phyloP scores from a whole-genome alignment of 352 stramenopile species.

The Blastocystis sp. region DNA sequence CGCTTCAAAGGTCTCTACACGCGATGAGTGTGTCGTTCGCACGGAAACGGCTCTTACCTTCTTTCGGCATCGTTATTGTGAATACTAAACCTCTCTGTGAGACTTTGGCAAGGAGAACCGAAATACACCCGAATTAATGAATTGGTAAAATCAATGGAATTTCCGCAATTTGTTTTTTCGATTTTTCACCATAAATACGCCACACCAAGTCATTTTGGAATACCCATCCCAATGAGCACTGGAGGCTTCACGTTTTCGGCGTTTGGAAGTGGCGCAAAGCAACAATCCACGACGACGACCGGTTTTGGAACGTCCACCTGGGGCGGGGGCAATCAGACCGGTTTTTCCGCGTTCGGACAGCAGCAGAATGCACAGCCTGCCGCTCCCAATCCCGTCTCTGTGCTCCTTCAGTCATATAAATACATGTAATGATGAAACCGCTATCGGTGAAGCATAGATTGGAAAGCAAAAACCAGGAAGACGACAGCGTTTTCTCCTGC shows the following conservation, averaged over 20 bases:
- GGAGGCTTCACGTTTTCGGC: neutral
- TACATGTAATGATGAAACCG: constrained; percentile 5
- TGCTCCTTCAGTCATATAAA: constrained; percentile 46
- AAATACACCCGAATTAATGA: no score
- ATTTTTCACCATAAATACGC: neutral
- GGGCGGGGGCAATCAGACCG: neutral
- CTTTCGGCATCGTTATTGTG: neutral
- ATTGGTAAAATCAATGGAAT: no score
- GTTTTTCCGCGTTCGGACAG: neutral
- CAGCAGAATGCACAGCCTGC: no score
- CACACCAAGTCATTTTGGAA: neutral
- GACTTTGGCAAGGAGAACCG: no score
- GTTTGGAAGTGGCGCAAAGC: neutral
- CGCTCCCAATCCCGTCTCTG: constrained; percentile 5
- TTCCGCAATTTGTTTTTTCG: no score
- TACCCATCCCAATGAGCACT: neutral
- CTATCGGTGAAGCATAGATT: neutral
- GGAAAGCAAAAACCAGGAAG: neutral
- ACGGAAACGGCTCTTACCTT: neutral
- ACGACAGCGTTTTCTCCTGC: constrained; percentile 35
- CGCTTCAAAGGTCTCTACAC: constrained; percentile 32
- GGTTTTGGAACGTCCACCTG: neutral
- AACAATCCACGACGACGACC: neutral
- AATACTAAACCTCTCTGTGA: neutral
- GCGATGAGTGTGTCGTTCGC: neutral